phyloP scores from a whole-genome alignment of 148 eudicot genomes.

The Heliosperma pusillum region DNA sequence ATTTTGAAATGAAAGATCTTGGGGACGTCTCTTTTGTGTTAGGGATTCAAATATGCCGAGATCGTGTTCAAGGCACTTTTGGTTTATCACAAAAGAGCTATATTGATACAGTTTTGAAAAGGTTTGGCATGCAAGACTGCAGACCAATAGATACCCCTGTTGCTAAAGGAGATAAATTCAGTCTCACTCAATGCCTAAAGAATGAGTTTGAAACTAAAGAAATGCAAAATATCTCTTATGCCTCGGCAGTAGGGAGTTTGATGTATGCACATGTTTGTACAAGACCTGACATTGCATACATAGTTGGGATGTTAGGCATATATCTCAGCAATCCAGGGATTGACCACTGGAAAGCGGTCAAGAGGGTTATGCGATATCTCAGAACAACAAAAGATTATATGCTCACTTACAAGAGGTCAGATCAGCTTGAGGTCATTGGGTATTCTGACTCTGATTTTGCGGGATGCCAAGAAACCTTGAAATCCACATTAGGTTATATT shows the following conservation, averaged over 20 bases:
- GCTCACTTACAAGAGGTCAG: slow-evolving; percentile 7
- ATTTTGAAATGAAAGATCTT: no score
- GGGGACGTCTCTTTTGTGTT: background rate
- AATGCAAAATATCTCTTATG: no score
- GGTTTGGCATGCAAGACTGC: no score
- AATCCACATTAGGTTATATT: background rate
- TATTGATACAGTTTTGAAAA: no score
- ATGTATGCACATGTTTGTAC: background rate
- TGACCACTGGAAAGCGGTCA: slow-evolving; percentile 5
- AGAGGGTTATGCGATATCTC: background rate
- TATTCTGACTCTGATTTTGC: background rate
- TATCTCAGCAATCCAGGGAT: background rate
- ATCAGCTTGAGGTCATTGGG: background rate
- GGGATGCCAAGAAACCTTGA: no score
- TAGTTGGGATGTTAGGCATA: background rate
- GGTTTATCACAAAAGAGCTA: no score
- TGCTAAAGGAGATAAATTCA: no score
- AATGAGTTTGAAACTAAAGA: no score
- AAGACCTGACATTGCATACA: background rate
- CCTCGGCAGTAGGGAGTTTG: no score
- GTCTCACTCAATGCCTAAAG: no score
- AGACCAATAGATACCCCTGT: no score
- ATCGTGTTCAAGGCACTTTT: background rate
- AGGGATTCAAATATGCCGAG: background rate
- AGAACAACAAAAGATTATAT: no score